These are phyloP conservation scores for Astrothelium subdiscretum DNA, from an alignment of 495 filamentous ascomycete genomes.

Conservation along the genomic window DNA sequence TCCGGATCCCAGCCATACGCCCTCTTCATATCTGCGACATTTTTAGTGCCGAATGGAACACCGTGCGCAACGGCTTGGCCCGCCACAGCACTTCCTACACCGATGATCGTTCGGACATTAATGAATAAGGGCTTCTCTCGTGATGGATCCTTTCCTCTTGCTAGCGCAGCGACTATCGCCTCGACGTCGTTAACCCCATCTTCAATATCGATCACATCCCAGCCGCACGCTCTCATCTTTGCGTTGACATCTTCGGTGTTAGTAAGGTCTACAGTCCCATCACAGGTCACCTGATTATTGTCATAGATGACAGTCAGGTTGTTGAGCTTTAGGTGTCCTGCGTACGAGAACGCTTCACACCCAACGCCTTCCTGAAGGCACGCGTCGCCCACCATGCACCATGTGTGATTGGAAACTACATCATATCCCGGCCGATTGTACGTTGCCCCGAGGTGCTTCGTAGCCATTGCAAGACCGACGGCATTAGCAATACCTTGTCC, in stretches of 20 bases:
- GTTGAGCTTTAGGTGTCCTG: slow-evolving; percentile 43
- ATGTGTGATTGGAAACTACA: slow-evolving; percentile 39
- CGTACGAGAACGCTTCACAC: slow-evolving; percentile 44
- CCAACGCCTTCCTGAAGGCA: slow-evolving; percentile 51
- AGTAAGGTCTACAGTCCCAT: slow-evolving; percentile 43
- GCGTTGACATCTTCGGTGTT: slow-evolving; percentile 48
- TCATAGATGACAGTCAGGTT: slow-evolving; percentile 48
- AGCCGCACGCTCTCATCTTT: slow-evolving; percentile 48
- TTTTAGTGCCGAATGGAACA: slow-evolving; percentile 36
- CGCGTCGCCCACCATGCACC: slow-evolving; percentile 48
- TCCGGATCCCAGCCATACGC: slow-evolving; percentile 35
- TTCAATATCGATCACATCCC: slow-evolving; percentile 44
- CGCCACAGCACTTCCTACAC: slow-evolving; percentile 38
- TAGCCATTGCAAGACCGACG: slow-evolving; percentile 47
- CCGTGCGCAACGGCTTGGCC: slow-evolving; percentile 42
- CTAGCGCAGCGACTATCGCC: slow-evolving; percentile 40
- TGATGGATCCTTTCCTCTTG: slow-evolving; percentile 24
- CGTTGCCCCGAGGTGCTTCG: slow-evolving; percentile 42
- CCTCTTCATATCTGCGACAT: slow-evolving; percentile 39
- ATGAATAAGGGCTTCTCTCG: slow-evolving; percentile 45
- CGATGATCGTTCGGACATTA: slow-evolving; percentile 48
- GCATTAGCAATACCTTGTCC: slow-evolving; percentile 51
- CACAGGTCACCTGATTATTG: slow-evolving; percentile 50
- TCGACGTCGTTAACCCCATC: slow-evolving; percentile 44
- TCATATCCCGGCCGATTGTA: slow-evolving; percentile 42